A percentile compares a stretch with the other conserved stretches of the same genome.
Evolutionary conservation across 495 filamentous ascomycete species (phyloP).

Genomic region (Penicillium paradoxum): DNA sequence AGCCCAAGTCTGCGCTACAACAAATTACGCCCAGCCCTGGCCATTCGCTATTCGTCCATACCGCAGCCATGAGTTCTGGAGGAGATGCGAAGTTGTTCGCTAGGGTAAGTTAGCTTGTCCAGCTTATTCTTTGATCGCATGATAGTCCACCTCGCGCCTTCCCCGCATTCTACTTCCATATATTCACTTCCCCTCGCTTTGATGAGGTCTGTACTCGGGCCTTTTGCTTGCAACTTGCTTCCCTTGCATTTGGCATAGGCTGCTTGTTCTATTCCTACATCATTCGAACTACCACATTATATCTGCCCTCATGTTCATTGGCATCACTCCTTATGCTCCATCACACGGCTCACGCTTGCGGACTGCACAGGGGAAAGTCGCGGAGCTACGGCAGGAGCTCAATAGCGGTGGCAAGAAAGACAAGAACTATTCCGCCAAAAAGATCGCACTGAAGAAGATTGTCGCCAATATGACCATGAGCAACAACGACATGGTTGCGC

Average conservation of each 20-base stretch:
- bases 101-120: constrained; percentile 64
- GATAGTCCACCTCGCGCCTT: constrained; percentile 13
- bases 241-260: constrained; percentile 6
- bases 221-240: constrained; percentile 4
- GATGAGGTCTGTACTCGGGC: not conserved
- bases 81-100: constrained; percentile 99
- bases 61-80: constrained; percentile 63
- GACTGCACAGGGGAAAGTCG: constrained; percentile 86
- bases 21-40: constrained; percentile 3
- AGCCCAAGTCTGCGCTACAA: constrained; percentile 4
- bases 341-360: constrained; percentile 36
- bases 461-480: constrained; percentile 99
- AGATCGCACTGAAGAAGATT: constrained; percentile 99
- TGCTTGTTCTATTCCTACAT: not conserved
- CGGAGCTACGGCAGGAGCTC: constrained; percentile 91
- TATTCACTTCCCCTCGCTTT: constrained; percentile 1
- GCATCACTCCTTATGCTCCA: constrained; percentile 27
- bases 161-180: constrained; percentile 16
- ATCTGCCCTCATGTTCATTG: constrained; percentile 27
- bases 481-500: constrained; percentile 98
- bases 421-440: constrained; percentile 95
- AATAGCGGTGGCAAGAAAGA: constrained; percentile 94
- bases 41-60: constrained; percentile 16
- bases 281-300: not conserved
- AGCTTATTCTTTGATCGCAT: constrained; percentile 12